Evolutionary conservation across 768 basidiomycete species (phyloP).

Genomic region (Suillus ampliporus): DNA sequence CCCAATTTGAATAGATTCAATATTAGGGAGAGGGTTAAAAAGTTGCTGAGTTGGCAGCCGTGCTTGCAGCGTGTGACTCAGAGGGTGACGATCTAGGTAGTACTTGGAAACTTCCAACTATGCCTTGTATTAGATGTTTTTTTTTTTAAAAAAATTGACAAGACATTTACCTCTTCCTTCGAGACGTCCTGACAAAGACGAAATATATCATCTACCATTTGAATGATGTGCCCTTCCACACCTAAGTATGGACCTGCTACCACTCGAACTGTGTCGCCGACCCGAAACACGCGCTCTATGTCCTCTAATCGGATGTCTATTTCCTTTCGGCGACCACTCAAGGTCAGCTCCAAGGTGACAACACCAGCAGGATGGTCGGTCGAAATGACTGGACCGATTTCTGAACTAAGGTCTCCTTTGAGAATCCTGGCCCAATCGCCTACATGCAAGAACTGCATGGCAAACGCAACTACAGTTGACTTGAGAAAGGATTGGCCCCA

Average conservation of each 20-base stretch:
- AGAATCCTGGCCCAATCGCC: neutral
- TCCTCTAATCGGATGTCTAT: neutral
- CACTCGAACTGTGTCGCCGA: neutral
- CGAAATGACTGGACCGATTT: neutral
- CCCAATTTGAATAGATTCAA: neutral
- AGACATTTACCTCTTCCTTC: neutral
- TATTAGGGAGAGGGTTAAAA: neutral
- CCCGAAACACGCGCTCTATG: neutral
- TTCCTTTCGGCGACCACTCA: neutral
- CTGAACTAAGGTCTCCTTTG: neutral
- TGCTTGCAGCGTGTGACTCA: neutral
- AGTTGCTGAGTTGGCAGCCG: neutral
- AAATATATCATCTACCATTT: too few relatives aligned
- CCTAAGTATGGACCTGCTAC: too few relatives aligned
- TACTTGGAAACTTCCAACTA: neutral
- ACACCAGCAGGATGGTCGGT: neutral
- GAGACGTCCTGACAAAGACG: neutral
- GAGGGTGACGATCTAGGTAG: neutral
- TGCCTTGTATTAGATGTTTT: neutral
- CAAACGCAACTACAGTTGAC: too few relatives aligned
- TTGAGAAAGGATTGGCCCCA: too few relatives aligned
- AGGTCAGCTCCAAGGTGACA: neutral
- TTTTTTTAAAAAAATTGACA: too few relatives aligned
- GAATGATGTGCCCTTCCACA: too few relatives aligned
- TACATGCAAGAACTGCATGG: too few relatives aligned